Evolutionary conservation across 1,139 yeast genomes (phyloP), one percentile per base, ranked within the genome.

Genomic region (Candida dubliniensis): DNA sequence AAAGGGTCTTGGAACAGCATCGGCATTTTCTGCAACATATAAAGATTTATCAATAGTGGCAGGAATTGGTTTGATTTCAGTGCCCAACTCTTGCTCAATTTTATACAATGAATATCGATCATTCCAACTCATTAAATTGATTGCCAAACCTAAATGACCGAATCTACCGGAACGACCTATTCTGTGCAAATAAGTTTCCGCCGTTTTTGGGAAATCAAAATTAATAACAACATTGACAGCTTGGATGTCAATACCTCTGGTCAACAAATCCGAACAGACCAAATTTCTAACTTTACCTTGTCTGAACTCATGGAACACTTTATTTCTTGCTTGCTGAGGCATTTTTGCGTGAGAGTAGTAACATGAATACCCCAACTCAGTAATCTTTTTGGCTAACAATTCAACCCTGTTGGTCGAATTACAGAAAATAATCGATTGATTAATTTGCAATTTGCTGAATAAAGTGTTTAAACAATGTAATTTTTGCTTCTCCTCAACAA

Each of bases 101-200:
- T 89, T 89, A 71, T 90, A 93, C 60, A 93, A 77, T 60, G 87
- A 88, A 69, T 87, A 90, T 63, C 98, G 82, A 64, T 95, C 99
- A 60, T 90, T 85, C 97, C 98, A 93, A 66, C 91, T 88, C 74
- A 93, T 90, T 59, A 93, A 81, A 69, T 93, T 95, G 61, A 93
- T 91, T 36, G 99, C 99, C 64, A 93, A 79, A 76, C 99, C 99
- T 63, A 91, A 81, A 66, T 95, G 99, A 55, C 99, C 99, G 64
- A 90, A 93, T 77, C 99, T 87, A 57, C 99, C 99, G 3, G 97
- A 90, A 76, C 99, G 91, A 76, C 99, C 98, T 60, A 93, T 95
- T 79, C 99, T 87, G 71, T 93, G 99, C 58, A 93, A 79, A 67
- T 93, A 93, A 36, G 98, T 93, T 69, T 93, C 99, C 9, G 98